These are phyloP conservation scores for Penicillium lagena DNA, from an alignment of 495 filamentous ascomycete species.

Conservation along the genomic window DNA sequence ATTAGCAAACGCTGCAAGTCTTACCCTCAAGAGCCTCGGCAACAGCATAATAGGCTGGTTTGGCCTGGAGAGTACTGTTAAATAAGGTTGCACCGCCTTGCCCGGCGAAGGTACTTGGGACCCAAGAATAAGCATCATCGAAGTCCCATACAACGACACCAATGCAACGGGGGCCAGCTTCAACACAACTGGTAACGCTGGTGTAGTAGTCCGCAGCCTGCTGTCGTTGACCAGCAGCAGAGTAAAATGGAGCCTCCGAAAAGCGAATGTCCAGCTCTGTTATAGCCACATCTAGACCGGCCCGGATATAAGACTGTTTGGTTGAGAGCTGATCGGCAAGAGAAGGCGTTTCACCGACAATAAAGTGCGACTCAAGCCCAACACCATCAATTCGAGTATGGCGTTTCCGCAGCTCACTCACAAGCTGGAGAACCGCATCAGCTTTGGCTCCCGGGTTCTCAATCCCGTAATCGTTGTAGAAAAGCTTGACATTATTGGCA, in stretches of 20 bases:
- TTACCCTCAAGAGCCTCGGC: conserved; percentile 12
- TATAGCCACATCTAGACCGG: conserved; percentile 51
- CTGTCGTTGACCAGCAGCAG: conserved; percentile 30
- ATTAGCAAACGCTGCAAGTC: conserved; percentile 11
- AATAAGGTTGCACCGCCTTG: conserved; percentile 37
- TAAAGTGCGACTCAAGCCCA: conserved; percentile 54
- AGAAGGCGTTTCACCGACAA: conserved; percentile 42
- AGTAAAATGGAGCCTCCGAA: conserved; percentile 18
- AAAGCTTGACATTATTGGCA: conserved; percentile 45
- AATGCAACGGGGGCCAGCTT: conserved; percentile 44
- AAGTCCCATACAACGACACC: conserved; percentile 57
- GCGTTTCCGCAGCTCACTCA: conserved; percentile 37
- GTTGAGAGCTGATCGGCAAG: conserved; percentile 27
- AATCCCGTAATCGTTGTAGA: conserved; percentile 64
- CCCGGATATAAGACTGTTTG: conserved; percentile 36
- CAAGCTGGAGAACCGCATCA: conserved; percentile 34
- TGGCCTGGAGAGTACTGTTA: conserved; percentile 39
- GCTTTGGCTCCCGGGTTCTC: conserved; percentile 49
- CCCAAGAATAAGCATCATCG: conserved; percentile 50
- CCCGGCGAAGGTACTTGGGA: conserved; percentile 41
- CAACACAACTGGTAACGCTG: conserved; percentile 46
- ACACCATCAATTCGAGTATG: conserved; percentile 54
- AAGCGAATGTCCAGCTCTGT: conserved; percentile 59
- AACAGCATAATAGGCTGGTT: conserved; percentile 41
- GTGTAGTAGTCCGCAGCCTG: conserved; percentile 50